phyloP scores from a whole-genome alignment of 176 grass and related monocot species.

The Dendrocalamus sinicus region DNA sequence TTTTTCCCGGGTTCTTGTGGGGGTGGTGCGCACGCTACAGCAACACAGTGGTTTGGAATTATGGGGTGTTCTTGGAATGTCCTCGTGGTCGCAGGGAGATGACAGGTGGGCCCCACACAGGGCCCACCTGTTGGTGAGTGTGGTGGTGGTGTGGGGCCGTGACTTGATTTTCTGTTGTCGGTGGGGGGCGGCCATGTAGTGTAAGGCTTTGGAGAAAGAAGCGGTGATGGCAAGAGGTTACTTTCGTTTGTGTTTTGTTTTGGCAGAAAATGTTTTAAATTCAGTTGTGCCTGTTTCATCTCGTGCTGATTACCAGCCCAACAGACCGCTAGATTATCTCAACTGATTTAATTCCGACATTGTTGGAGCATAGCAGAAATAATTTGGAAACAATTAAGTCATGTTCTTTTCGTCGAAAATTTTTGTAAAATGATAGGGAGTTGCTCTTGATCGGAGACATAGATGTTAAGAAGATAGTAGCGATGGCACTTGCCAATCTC shows the following conservation, averaged over 20 bases:
- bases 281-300: neutral
- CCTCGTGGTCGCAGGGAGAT: neutral
- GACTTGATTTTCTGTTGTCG: slow-evolving; percentile 28
- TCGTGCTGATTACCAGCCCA: neutral
- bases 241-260: neutral
- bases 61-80: slow-evolving; percentile 39
- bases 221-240: neutral
- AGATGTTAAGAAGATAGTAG: slow-evolving; percentile 41
- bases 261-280: neutral
- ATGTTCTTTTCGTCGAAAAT: neutral
- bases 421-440: neutral
- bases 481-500: slow-evolving; percentile 16
- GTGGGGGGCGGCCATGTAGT: slow-evolving; percentile 1
- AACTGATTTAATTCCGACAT: neutral
- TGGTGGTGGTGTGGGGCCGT: too few relatives aligned
- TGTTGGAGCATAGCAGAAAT: neutral
- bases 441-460: slow-evolving; percentile 39
- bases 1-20: neutral
- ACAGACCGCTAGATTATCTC: slow-evolving; percentile 21
- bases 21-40: slow-evolving; percentile 27
- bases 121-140: neutral
- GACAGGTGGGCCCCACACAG: neutral
- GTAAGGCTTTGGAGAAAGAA: neutral
- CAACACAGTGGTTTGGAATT: slow-evolving; percentile 49
- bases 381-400: too few relatives aligned